A percentile compares a stretch with the other conserved stretches of the same genome.
Conservation (phyloP, 2,329 filamentous ascomycete species). For the Massarina eburnea region DNA sequence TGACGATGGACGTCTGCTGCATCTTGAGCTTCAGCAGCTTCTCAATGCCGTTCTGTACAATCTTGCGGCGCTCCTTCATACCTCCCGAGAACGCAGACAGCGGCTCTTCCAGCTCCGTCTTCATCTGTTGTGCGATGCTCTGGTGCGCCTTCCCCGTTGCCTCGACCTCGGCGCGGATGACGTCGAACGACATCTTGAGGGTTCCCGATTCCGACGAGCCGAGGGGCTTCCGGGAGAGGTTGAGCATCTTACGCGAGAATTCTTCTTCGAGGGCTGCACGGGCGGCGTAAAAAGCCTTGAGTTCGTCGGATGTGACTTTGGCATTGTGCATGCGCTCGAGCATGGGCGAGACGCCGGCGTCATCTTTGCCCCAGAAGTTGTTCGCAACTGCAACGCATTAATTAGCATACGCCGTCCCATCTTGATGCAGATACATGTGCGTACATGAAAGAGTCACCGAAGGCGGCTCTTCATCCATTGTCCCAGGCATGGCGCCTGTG, state of each 20-base stretch:
- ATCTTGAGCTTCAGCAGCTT: conserved; percentile 91
- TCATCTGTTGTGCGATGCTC: conserved; percentile 90
- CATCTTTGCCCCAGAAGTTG: conserved; percentile 99
- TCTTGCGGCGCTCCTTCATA: conserved; percentile 96
- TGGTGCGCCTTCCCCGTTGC: conserved; percentile 93
- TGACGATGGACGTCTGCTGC: conserved; percentile 85
- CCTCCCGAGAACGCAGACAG: conserved; percentile 87
- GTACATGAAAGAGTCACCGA: conserved; percentile 69
- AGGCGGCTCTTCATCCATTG: conserved; percentile 60
- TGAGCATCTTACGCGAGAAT: conserved; percentile 85
- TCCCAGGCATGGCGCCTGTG: conserved; percentile 59
- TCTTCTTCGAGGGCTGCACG: conserved; percentile 95
- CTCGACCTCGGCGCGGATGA: conserved; percentile 85
- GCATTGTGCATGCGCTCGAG: conserved; percentile 93
- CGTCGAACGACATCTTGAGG: conserved; percentile 80
- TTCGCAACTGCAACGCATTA: conserved; percentile 81
- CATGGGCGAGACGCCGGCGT: conserved; percentile 89
- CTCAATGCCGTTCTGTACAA: conserved; percentile 90
- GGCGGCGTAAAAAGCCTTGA: conserved; percentile 87
- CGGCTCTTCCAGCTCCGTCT: conserved; percentile 91
- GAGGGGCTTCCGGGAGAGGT: conserved; percentile 82
- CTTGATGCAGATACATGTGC: conserved; percentile 1
- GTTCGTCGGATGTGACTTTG: conserved; percentile 91
- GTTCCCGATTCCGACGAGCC: conserved; percentile 86
- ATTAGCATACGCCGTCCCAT: conserved; percentile 35